Percentiles rank a stretch among this genome's conserved stretches.
These are phyloP conservation scores for Eimeria praecox DNA, from an alignment of 169 alveolate species.

Conservation along the genomic window DNA sequence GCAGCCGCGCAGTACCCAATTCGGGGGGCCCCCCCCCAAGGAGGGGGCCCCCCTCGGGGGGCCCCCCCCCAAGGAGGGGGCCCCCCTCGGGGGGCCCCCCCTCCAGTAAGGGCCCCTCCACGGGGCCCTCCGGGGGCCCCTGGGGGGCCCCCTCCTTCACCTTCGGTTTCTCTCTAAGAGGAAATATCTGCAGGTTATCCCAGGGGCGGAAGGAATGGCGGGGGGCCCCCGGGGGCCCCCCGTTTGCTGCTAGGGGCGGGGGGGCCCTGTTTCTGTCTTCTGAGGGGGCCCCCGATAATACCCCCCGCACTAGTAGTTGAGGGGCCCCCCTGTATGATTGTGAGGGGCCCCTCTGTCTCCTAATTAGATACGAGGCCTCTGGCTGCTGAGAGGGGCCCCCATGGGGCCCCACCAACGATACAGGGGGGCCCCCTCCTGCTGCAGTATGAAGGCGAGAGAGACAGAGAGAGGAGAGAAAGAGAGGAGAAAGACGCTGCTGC, in stretches of 20 bases:
- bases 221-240: slow-evolving; percentile 28
- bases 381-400: too few species aligned
- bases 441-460: not conserved
- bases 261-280: not conserved
- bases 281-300: not conserved
- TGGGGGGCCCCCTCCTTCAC: not conserved
- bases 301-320: not conserved
- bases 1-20: not conserved
- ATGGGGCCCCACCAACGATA: too few species aligned
- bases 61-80: too few species aligned
- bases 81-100: not conserved
- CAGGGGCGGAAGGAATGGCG: not conserved
- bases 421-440: not conserved
- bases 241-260: too few species aligned
- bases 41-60: not conserved
- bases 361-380: too few species aligned
- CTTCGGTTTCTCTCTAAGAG: not conserved
- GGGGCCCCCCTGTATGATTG: not conserved
- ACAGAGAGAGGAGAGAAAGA: not conserved
- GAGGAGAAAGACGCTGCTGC: slow-evolving; percentile 6
- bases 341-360: not conserved
- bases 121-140: too few species aligned
- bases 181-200: slow-evolving; percentile 6
- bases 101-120: not conserved
- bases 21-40: not conserved